phyloP scores from a whole-genome alignment of 345 rosid species.

The Limnanthes douglasii region DNA sequence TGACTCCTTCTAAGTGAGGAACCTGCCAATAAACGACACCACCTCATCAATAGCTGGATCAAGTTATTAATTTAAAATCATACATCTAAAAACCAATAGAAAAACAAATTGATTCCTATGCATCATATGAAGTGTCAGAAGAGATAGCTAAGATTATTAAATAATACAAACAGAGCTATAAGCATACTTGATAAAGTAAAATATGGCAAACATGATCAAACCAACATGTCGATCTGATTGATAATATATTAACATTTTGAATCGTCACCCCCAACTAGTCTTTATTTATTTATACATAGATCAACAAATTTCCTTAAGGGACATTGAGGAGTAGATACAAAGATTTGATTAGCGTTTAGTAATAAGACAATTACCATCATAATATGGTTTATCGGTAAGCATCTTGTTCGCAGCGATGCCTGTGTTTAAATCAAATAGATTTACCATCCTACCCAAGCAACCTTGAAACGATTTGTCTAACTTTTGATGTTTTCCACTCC shows the following conservation, averaged over 20 bases:
- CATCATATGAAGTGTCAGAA: constrained; percentile 2
- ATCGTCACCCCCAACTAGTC: too few relatives aligned
- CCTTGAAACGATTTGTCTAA: constrained; percentile 52
- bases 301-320: too few relatives aligned
- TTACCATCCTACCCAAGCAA: constrained; percentile 36
- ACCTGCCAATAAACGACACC: constrained; percentile 18
- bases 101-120: background rate
- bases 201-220: too few relatives aligned
- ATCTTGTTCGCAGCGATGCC: constrained; percentile 34
- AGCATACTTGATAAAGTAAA: too few relatives aligned
- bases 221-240: too few relatives aligned
- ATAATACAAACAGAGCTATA: too few relatives aligned
- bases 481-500: constrained; percentile 28
- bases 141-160: background rate
- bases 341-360: too few relatives aligned
- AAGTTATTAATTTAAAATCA: constrained; percentile 6
- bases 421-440: constrained; percentile 52
- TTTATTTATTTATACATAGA: too few relatives aligned
- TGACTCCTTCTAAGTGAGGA: constrained; percentile 56
- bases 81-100: constrained; percentile 2
- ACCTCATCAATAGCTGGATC: constrained; percentile 13
- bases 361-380: constrained; percentile 35
- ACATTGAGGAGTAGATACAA: too few relatives aligned
- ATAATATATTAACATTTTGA: too few relatives aligned
- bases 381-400: constrained; percentile 35